Conservation (phyloP, 106 monocot species). For the Platanthera zijinensis region DNA sequence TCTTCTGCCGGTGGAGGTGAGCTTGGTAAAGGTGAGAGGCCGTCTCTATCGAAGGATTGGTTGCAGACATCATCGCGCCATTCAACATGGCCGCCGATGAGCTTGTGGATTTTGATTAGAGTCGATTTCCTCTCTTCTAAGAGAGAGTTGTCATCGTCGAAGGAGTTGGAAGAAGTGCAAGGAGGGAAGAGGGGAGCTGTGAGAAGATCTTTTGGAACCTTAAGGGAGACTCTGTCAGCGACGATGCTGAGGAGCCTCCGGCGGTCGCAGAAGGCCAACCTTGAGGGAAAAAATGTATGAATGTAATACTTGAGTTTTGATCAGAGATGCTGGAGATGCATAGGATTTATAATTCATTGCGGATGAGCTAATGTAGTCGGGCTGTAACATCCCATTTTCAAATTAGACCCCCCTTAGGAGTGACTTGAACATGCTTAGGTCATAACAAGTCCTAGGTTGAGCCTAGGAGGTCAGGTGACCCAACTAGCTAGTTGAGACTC, state of each 20-base stretch:
- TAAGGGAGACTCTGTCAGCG: slow-evolving; percentile 23
- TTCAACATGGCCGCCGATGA: slow-evolving; percentile 19
- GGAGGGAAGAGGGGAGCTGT: slow-evolving; percentile 35
- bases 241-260: slow-evolving; percentile 53
- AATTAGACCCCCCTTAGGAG: no score
- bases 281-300: no score
- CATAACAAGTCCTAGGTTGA: no score
- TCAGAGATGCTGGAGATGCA: no score
- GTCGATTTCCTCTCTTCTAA: slow-evolving; percentile 22
- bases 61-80: slow-evolving; percentile 8
- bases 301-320: no score
- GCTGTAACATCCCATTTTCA: no score
- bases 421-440: no score
- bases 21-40: neutral
- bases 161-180: neutral
- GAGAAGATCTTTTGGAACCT: slow-evolving; percentile 21
- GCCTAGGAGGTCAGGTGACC: no score
- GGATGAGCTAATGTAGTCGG: no score
- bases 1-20: slow-evolving; percentile 12
- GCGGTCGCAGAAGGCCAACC: slow-evolving; percentile 58
- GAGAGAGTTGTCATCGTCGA: slow-evolving; percentile 8
- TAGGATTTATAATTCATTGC: no score
- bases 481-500: no score
- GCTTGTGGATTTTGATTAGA: slow-evolving; percentile 31
- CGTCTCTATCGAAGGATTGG: neutral